Base-by-base conservation (phyloP, 768 basidiomycete species). In the Rhodotorula paludigena region DNA sequence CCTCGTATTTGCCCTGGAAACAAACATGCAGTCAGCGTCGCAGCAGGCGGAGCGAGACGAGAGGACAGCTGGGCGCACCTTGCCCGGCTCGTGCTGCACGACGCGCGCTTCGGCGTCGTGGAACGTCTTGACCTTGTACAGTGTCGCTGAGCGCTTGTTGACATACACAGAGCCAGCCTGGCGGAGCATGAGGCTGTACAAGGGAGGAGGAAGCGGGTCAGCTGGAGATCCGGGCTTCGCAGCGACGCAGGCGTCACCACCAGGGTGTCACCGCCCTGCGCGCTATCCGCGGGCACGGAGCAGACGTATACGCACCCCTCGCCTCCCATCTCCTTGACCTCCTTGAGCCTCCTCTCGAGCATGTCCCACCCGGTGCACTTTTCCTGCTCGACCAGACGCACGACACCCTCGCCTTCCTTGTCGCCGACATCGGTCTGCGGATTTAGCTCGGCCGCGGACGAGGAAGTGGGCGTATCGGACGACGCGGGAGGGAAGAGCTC, bases 41-140 rank as follows among this genome's bases (percentile, higher is more conserved):
- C 23, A 9, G 12, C 35, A 23, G 23, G 3, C 14, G 23, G 2
- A 25, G 35, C 4, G 36, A 11, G 33, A 10, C 5, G 5, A 23
- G 51, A 11, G 15, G 21, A 28, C 15, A 28, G 41, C 41, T 41
- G n/a, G 6, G 32, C 54, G 23, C 54, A 55, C 54, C 60, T 74
- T 74, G 30, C 74, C 74, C 51, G 56, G 42, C 57, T 72, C 71
- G 67, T 75, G 57, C 5, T 54, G 66, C 36, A 71, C 49, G 8
- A 75, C 74, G 35, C 54, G 56, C 53, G 73, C 74, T 39, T 75
- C 74, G 48, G 74, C 74, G 39, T 75, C 74, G 54, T 63, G 63
- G 69, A 75, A 73, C 15, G 69, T 71, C 56, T 74, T 75, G 69
- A 75, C 64, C 47, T 75, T 75, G 47, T 73, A 65, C 7, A 75